Percentiles rank a stretch among this genome's conserved stretches.
phyloP scores from a whole-genome alignment of 805 yeast genomes.

The Candida dendrica region DNA sequence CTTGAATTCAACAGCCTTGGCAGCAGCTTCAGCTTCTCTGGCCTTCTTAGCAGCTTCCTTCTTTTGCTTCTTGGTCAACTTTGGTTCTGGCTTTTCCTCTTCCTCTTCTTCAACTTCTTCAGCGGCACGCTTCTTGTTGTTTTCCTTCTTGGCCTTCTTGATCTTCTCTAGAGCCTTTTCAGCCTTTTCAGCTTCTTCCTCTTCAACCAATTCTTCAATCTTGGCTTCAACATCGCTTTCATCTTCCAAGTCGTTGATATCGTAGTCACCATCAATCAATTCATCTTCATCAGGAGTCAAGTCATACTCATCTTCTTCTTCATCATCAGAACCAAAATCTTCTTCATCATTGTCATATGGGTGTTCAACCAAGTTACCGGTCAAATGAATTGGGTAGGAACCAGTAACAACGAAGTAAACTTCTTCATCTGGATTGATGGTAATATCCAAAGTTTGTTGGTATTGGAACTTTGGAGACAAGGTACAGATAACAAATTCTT shows the following conservation, averaged over 20 bases:
- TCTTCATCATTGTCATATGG: slow-evolving; percentile 72
- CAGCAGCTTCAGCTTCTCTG: slow-evolving; percentile 18
- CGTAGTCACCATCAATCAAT: slow-evolving; percentile 34
- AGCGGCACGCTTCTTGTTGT: slow-evolving; percentile 23
- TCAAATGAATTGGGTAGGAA: slow-evolving; percentile 83
- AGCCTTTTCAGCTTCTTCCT: slow-evolving; percentile 34
- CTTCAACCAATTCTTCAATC: slow-evolving; percentile 67
- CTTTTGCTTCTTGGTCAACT: slow-evolving; percentile 16
- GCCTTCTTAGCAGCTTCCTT: slow-evolving; percentile 23
- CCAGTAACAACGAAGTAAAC: slow-evolving; percentile 93
- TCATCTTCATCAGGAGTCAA: slow-evolving; percentile 77
- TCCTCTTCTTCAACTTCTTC: slow-evolving; percentile 25
- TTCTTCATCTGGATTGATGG: slow-evolving; percentile 90
- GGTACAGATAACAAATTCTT: slow-evolving; percentile 83
- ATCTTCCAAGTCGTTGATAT: slow-evolving; percentile 42
- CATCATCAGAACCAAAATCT: slow-evolving; percentile 36
- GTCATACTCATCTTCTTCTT: slow-evolving; percentile 45
- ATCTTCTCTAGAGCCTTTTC: slow-evolving; percentile 11
- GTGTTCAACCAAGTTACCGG: slow-evolving; percentile 95
- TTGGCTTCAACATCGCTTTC: slow-evolving; percentile 64
- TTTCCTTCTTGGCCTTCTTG: slow-evolving; percentile 18
- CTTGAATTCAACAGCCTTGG: slow-evolving; percentile 66
- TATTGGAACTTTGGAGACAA: slow-evolving; percentile 75
- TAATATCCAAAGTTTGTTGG: slow-evolving; percentile 88
- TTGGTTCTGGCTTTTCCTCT: slow-evolving; percentile 22